Conservation (phyloP, 495 filamentous ascomycete genomes). For the Neurospora tetrasperma region DNA sequence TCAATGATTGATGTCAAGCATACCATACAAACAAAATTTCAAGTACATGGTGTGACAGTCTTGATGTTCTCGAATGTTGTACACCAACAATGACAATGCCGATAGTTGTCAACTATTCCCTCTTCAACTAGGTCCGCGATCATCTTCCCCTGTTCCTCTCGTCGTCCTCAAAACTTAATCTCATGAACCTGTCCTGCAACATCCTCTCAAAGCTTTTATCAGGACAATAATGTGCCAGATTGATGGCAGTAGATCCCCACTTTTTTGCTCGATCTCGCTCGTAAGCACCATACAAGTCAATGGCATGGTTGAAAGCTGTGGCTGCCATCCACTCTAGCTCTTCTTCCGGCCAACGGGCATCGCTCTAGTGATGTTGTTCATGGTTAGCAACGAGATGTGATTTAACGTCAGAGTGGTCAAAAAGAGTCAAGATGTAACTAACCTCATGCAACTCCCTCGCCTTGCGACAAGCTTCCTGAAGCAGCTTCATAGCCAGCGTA, state of each 20-base stretch:
- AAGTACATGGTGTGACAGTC: not conserved
- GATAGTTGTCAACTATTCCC: too few species aligned
- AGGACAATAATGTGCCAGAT: constrained; percentile 45
- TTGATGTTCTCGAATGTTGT: not conserved
- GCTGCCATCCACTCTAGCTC: constrained; percentile 74
- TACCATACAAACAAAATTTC: not conserved
- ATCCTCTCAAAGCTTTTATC: constrained; percentile 42
- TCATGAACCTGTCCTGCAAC: constrained; percentile 44
- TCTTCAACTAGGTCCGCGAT: not conserved
- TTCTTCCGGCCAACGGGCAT: constrained; percentile 48
- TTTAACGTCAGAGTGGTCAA: not conserved
- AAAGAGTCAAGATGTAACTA: constrained; percentile 2
- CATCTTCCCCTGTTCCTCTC: not conserved
- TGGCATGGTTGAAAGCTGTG: constrained; percentile 62
- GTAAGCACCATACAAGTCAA: constrained; percentile 54
- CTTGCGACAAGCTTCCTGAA: constrained; percentile 45
- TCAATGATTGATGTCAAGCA: not conserved
- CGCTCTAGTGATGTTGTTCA: constrained; percentile 15
- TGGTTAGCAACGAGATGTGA: not conserved
- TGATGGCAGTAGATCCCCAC: constrained; percentile 60
- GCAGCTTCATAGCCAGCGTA: constrained; percentile 39
- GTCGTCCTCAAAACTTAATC: constrained; percentile 34
- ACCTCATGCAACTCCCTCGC: constrained; percentile 35
- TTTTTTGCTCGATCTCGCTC: constrained; percentile 46
- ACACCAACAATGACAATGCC: not conserved